Base-by-base conservation (phyloP, 139 green algal genomes). In the Axilococcus clingmanii region DNA sequence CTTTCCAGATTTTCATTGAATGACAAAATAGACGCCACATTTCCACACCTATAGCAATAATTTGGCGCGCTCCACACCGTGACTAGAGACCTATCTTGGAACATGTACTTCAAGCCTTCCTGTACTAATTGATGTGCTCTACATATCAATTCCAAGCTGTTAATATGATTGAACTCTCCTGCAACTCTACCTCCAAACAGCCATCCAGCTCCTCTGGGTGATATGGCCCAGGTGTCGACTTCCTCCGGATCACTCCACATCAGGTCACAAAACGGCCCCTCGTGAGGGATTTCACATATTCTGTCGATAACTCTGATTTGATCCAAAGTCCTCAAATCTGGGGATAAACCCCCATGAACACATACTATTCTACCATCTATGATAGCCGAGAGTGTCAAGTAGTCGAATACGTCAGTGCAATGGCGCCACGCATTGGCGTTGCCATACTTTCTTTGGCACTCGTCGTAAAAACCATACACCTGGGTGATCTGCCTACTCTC, bases 321-420 rank as follows among this genome's bases (percentile, higher is more conserved):
- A 59, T 99, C 93, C 1, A 99, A 68, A 2, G 88, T 95, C 36
- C 82, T 76, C 25, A 99, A 75, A 52, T 95, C 89, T 23, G 93
- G 93, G 14, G 87, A 97, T 7, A 99, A 68, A 7, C 93, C 93
- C 14, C 92, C 93, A 58, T 99, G 93, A 31, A 99, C 93, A 61
- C 87, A 96, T 15, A 99, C 84, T 19, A 96, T 86, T 32, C 76
- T 62, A 40, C 86, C 87, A 63, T 99, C 93, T 33, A 99, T 92
- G 15, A 99, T 47, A 1, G 83, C 83, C 71, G 83, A 85, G 5
- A 94, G 65, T 5, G 78, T 95, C 9, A 99, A 77, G 68, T 94
- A 99, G 68, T 99, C 92, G 71, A 99, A 99, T 7, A 99, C 91
- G 25, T 97, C 92, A 16, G 93, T 97, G 77, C 92, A 98, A 66